Evolutionary conservation across 2,329 filamentous ascomycete genomes (phyloP), one percentile per base, ranked within the genome.

Genomic region (Microsporum ferrugineum): DNA sequence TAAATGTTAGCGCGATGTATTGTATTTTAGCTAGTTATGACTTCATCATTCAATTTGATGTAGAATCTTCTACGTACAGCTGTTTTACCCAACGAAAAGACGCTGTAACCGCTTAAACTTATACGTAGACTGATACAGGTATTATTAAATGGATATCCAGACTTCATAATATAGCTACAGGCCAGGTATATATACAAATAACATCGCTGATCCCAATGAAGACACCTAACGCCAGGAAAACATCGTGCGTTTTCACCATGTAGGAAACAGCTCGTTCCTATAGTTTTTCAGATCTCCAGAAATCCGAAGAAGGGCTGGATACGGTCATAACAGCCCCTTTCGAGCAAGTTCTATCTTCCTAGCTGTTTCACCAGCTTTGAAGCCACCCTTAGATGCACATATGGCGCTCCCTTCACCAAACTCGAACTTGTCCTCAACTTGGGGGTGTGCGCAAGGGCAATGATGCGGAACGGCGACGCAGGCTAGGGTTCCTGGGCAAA

Each of bases 391-490:
- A 5, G 76, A 79, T 5, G 76, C 72, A 66, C 78, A 80, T 45
- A 80, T 66, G 1, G 75, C 74, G 63, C 76, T 79, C 39, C 78
- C 78, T 58, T 79, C 77, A 8, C 73, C 75, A n/a, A 79, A 64
- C 63, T 79, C 89, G 65, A 90, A 83, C 71, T 94, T 94, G 66
- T 92, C 88, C 70, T 92, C 86, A 64, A 88, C 79, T 6, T 79
- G 76, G 1, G 88, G 85, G 78, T 88, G 95, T 1, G 90, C 81
- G 76, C 94, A 99, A 33, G 94, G 94, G 75, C 94, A 99, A 76
- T 99, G 94, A 73, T 97, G 92, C 1, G 94, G 91, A 77, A 95
- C 94, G 72, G 95, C 87, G 5, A 99, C 94, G 78, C 94, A 99
- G 39, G 91, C 88, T 63, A 99, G 83, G 0, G 94, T 97, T 65